Evolutionary conservation across 2,329 filamentous ascomycete genomes (phyloP).

Genomic region (Endocalyx cinctus): DNA sequence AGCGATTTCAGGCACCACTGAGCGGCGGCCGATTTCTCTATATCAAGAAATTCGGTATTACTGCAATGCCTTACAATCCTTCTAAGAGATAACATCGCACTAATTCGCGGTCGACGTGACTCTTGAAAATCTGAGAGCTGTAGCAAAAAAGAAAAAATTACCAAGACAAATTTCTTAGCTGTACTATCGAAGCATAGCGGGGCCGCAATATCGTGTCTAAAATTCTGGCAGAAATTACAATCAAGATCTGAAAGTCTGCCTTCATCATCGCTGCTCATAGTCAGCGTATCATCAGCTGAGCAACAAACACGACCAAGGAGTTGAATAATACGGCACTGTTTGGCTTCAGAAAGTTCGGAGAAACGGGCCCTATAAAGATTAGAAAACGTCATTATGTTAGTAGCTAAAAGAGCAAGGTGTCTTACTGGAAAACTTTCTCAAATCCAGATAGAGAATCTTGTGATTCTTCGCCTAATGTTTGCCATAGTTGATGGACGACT

Average conservation of each 20-base stretch:
- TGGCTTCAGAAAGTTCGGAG: slow-evolving; percentile 38
- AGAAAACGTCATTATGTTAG: slow-evolving; percentile 4
- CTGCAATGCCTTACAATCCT: slow-evolving; percentile 64
- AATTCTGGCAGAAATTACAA: slow-evolving; percentile 20
- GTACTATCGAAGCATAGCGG: slow-evolving; percentile 15
- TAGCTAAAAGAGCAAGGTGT: slow-evolving; percentile 33
- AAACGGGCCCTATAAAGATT: slow-evolving; percentile 38
- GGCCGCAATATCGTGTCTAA: slow-evolving; percentile 1
- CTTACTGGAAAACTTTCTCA: slow-evolving; percentile 36
- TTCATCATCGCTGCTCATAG: slow-evolving; percentile 6
- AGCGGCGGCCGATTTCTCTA: slow-evolving; percentile 64
- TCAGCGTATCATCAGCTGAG: slow-evolving; percentile 44
- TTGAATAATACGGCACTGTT: slow-evolving; percentile 49
- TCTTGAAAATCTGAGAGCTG: slow-evolving; percentile 41
- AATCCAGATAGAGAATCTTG: slow-evolving; percentile 24
- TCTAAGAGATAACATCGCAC: slow-evolving; percentile 67
- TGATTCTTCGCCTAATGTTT: slow-evolving; percentile 23
- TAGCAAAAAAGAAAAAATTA: slow-evolving; percentile 43
- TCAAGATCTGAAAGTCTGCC: slow-evolving; percentile 6
- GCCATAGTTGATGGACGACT: slow-evolving; percentile 19
- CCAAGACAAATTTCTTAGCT: slow-evolving; percentile 35
- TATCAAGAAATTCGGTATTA: slow-evolving; percentile 54
- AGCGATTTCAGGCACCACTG: slow-evolving; percentile 80
- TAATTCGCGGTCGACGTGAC: slow-evolving; percentile 59
- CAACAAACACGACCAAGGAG: slow-evolving; percentile 55